Evolutionary conservation across 2,329 filamentous ascomycete genomes (phyloP), one percentile per base, ranked within the genome.

Genomic region (Sporothrix euskadiensis): DNA sequence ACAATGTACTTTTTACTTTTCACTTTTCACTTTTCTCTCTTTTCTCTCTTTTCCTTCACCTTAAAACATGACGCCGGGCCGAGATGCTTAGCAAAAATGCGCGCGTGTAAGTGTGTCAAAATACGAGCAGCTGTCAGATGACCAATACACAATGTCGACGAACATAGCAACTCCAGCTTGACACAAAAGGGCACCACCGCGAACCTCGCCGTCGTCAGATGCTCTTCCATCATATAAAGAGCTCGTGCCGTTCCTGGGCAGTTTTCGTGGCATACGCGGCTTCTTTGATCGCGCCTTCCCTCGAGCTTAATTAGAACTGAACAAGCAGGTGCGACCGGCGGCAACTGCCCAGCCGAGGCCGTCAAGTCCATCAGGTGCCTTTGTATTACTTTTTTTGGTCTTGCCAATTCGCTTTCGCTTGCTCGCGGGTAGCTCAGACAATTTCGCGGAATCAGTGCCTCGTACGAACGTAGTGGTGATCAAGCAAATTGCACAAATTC

Each of bases 401-500:
- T 35, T 35, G 35, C 44, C 3, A 26, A 16, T 56, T 54, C 57
- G 30, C 9, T 16, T 32, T 14, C 59, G 4, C 22, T 47, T 12
- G 35, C 59, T 35, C 10, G 59, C 59, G 59, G 59, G 44, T 26
- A 26, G 52, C 16, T 32, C 49, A 69, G 65, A 66, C 47, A 49
- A 47, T 41, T 66, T 68, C 26, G 68, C 63, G 70, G 70, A 56
- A 56, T 26, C 39, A 14, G 56, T 39, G 63, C 57, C 71, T 70
- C 70, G 71, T 26, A 26, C 26, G 26, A 26, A 26, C 26, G 26
- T 41, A 68, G 63, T 41, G 74, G 44, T 72, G 75, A 74, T 73
- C 57, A 73, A 66, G 69, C 71, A 76, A 76, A 75, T 76, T 76
- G 59, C 71, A 61, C 44, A n/a, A 41, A 41, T 75, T 76, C 75